Evolutionary conservation across 139 green algal genomes (phyloP).

Genomic region (Chlorella sorokiniana): DNA sequence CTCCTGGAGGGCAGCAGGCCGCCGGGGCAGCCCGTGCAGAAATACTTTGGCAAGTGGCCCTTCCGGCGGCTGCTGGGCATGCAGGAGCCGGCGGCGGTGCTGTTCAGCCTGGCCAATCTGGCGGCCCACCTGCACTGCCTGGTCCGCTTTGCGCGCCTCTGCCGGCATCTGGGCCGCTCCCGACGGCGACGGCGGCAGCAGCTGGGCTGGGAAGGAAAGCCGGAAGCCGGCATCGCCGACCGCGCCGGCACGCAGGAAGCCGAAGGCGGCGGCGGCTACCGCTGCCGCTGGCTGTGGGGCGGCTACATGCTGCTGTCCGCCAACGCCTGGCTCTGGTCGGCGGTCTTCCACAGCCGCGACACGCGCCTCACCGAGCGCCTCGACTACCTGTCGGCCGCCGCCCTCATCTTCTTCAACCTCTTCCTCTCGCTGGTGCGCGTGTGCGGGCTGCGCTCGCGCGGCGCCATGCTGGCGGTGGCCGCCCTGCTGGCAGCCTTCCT

Average conservation of each 20-base stretch:
- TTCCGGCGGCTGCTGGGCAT: constrained; percentile 74
- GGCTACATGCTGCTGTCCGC: constrained; percentile 57
- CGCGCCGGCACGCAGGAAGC: neutral
- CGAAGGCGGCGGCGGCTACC: neutral
- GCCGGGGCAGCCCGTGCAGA: constrained; percentile 27
- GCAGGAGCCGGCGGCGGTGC: constrained; percentile 74
- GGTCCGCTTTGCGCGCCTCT: constrained; percentile 5
- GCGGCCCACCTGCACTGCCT: constrained; percentile 59
- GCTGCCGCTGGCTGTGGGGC: constrained; percentile 67
- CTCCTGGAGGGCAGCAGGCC: constrained; percentile 39
- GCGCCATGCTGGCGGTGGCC: neutral
- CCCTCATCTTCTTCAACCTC: constrained; percentile 48
- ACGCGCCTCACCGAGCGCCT: constrained; percentile 61
- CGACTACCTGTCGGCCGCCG: constrained; percentile 72
- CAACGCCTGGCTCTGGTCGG: constrained; percentile 81
- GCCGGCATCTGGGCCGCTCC: neutral
- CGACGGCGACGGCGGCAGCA: neutral
- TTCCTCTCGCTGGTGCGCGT: constrained; percentile 40
- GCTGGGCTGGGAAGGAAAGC: neutral
- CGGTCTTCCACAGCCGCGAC: constrained; percentile 83
- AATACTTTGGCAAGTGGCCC: constrained; percentile 93
- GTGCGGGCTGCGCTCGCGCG: neutral
- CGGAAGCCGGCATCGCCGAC: neutral
- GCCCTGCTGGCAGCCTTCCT: neutral
- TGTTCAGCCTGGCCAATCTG: constrained; percentile 83